These are phyloP conservation scores for Logfia minima DNA, from an alignment of 129 eudicot genomes.

Conservation along the genomic window DNA sequence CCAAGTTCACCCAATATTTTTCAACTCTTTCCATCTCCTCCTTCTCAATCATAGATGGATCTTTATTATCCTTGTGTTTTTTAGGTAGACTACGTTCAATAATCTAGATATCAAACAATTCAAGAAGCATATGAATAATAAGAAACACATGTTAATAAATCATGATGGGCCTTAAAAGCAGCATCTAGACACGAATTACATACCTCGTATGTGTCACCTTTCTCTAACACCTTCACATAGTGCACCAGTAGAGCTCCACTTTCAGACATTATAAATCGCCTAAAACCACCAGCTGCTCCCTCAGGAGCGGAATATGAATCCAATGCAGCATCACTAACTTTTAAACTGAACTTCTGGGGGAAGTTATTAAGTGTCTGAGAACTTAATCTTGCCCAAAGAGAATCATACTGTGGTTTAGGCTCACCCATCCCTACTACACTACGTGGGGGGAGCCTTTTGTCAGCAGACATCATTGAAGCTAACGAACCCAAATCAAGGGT, in stretches of 20 bases:
- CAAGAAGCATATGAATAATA: slow-evolving; percentile 17
- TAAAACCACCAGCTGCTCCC: slow-evolving; percentile 89
- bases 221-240: slow-evolving; percentile 95
- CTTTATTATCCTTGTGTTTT: slow-evolving; percentile 63
- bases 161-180: slow-evolving; percentile 4
- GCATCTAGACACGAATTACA: slow-evolving; percentile 21
- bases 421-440: slow-evolving; percentile 74
- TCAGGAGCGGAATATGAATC: slow-evolving; percentile 73
- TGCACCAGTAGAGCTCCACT: slow-evolving; percentile 77
- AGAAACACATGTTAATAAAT: slow-evolving; percentile 11
- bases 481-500: slow-evolving; percentile 92
- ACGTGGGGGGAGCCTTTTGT: slow-evolving; percentile 52
- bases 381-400: slow-evolving; percentile 78
- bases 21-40: slow-evolving; percentile 84
- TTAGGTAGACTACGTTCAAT: slow-evolving; percentile 90
- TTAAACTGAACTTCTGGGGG: slow-evolving; percentile 63
- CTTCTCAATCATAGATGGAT: slow-evolving; percentile 73
- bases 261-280: slow-evolving; percentile 84
- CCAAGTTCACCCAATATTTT: slow-evolving; percentile 85
- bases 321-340: slow-evolving; percentile 67
- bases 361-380: slow-evolving; percentile 44
- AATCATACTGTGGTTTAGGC: slow-evolving; percentile 64
- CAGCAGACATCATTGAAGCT: slow-evolving; percentile 91
- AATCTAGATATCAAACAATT: slow-evolving; percentile 51
- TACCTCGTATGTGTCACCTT: slow-evolving; percentile 98